These are phyloP conservation scores for Closterium sp. DNA, from an alignment of 139 green algal genomes.

Conservation along the genomic window DNA sequence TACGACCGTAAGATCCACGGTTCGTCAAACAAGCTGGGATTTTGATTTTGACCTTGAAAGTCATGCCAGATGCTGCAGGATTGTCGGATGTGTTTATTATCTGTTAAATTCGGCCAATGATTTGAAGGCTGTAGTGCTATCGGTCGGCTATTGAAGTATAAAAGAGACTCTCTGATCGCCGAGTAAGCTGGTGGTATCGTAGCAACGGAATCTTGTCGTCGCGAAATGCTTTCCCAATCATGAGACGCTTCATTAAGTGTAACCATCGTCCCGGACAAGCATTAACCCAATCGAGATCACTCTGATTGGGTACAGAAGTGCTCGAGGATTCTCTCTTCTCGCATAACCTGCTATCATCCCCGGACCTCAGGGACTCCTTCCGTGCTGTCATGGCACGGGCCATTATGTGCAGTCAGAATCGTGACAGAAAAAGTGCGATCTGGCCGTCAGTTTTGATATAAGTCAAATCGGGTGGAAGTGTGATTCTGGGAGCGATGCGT, in stretches of 20 bases:
- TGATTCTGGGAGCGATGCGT: too few species aligned
- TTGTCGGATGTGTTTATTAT: not conserved
- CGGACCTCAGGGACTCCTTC: not conserved
- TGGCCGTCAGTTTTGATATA: not conserved
- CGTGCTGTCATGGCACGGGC: not conserved
- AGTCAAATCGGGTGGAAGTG: too few species aligned
- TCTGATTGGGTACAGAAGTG: not conserved
- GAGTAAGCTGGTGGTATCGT: too few species aligned
- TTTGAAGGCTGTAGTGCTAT: not conserved
- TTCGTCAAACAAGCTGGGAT: not conserved
- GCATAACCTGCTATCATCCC: not conserved
- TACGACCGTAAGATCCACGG: not conserved
- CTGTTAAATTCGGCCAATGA: not conserved
- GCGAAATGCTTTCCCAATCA: too few species aligned
- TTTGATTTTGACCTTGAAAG: not conserved
- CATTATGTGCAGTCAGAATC: not conserved
- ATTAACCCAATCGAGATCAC: not conserved
- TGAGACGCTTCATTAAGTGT: not conserved
- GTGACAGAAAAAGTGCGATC: not conserved
- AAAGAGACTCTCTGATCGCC: too few species aligned
- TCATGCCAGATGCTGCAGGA: not conserved
- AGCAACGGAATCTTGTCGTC: too few species aligned
- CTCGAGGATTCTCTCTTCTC: not conserved
- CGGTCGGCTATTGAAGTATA: too few species aligned
- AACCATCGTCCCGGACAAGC: not conserved